phyloP scores from a whole-genome alignment of 768 basidiomycete genomes.

The Exidia glandulosa region DNA sequence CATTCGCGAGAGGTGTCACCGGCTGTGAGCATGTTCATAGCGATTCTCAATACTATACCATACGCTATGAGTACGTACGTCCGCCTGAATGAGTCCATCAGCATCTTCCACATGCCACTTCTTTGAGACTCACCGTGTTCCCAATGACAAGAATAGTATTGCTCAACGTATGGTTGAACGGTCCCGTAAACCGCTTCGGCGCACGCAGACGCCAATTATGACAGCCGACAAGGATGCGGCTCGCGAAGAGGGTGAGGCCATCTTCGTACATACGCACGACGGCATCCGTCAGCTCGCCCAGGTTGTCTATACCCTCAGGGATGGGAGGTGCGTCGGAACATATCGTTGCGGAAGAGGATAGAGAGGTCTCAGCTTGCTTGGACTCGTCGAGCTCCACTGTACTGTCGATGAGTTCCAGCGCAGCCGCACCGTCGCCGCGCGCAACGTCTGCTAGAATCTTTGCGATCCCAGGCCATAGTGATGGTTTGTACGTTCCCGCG shows the following conservation, averaged over 20 bases:
- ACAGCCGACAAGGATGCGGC: constrained; percentile 14
- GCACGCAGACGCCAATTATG: constrained; percentile 9
- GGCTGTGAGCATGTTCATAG: constrained; percentile 8
- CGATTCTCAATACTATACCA: neutral
- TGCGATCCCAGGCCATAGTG: constrained; percentile 12
- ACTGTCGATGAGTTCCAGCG: constrained; percentile 12
- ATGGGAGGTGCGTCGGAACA: constrained; percentile 19
- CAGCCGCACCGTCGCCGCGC: constrained; percentile 13
- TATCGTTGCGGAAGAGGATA: constrained; percentile 18
- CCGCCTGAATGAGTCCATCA: constrained; percentile 4
- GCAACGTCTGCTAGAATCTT: constrained; percentile 13
- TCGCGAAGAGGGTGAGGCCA: constrained; percentile 10
- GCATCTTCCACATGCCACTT: neutral
- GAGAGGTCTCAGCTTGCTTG: constrained; percentile 7
- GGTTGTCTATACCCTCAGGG: constrained; percentile 7
- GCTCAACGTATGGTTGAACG: constrained; percentile 10
- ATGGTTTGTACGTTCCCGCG: constrained; percentile 11
- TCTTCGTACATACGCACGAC: constrained; percentile 12
- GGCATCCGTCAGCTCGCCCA: constrained; percentile 15
- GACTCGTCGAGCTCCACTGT: constrained; percentile 9
- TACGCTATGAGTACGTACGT: neutral
- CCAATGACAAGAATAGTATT: constrained; percentile 10
- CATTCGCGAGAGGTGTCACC: constrained; percentile 19
- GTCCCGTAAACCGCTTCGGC: constrained; percentile 11
- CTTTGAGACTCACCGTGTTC: constrained; percentile 5